Evolutionary conservation across 140 eudicot species (phyloP).

Genomic region (Bidens hawaiensis): DNA sequence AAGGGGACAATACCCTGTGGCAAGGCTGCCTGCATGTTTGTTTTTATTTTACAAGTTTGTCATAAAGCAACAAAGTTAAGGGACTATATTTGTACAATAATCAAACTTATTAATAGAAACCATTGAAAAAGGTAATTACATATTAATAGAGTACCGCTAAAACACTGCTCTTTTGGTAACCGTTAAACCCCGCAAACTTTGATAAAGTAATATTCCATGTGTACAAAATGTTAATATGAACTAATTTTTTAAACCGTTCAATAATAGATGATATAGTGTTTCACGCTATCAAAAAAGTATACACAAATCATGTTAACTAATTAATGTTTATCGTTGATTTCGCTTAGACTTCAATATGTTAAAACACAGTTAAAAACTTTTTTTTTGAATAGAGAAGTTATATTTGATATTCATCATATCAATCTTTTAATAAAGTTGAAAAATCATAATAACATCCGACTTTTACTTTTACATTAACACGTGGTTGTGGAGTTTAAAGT

Average conservation of each 20-base stretch:
- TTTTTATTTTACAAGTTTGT: constrained; percentile 8
- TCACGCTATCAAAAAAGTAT: too few relatives aligned
- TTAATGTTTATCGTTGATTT: too few relatives aligned
- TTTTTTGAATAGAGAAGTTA: not conserved
- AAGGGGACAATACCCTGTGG: constrained; percentile 99
- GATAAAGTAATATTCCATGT: not conserved
- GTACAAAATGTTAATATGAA: too few relatives aligned
- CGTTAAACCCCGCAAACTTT: too few relatives aligned
- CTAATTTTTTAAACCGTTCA: not conserved
- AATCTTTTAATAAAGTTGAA: not conserved
- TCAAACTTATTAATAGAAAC: not conserved
- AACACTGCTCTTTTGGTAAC: too few relatives aligned
- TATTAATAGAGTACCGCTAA: too few relatives aligned
- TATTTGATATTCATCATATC: not conserved
- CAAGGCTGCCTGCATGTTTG: constrained; percentile 82
- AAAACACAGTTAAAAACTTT: not conserved
- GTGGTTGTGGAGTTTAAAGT: not conserved
- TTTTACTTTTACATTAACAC: not conserved
- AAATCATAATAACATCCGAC: not conserved
- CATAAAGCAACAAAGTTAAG: not conserved
- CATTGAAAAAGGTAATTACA: not conserved
- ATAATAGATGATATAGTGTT: not conserved
- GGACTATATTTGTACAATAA: constrained; percentile 7
- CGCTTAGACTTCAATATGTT: too few relatives aligned
- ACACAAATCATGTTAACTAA: too few relatives aligned